These are phyloP conservation scores for Penicillium sp. DNA, from an alignment of 2,329 filamentous ascomycete species.

Conservation along the genomic window DNA sequence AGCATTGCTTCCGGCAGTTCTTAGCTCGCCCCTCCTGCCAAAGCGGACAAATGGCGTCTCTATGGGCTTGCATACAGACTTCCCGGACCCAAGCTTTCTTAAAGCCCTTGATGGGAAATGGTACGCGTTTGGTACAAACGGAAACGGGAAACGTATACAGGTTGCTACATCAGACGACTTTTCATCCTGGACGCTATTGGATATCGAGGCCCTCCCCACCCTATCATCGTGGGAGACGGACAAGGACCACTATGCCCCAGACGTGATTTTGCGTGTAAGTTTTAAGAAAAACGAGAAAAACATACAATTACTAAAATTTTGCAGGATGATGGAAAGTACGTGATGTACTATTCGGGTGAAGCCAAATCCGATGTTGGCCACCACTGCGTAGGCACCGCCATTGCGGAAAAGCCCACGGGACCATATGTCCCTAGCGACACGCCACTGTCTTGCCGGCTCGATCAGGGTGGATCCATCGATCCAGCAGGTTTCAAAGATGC, in stretches of 20 bases:
- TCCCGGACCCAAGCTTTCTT: conserved; percentile 49
- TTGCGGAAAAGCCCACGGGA: conserved; percentile 46
- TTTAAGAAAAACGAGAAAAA: background rate
- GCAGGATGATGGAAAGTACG: conserved; percentile 51
- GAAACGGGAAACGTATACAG: conserved; percentile 53
- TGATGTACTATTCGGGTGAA: conserved; percentile 60
- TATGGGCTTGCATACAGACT: conserved; percentile 37
- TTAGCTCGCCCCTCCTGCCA: conserved; percentile 21
- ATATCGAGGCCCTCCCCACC: conserved; percentile 56
- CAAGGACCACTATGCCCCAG: conserved; percentile 60
- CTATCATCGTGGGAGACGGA: conserved; percentile 55
- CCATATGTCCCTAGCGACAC: conserved; percentile 52
- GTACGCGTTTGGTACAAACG: conserved; percentile 60
- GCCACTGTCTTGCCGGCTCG: conserved; percentile 55
- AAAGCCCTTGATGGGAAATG: conserved; percentile 48
- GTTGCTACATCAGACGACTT: conserved; percentile 53
- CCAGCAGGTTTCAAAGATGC: conserved; percentile 58
- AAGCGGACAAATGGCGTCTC: conserved; percentile 18
- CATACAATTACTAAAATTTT: background rate
- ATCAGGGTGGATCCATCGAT: conserved; percentile 62
- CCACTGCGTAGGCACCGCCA: conserved; percentile 61
- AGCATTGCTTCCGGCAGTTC: conserved; percentile 10
- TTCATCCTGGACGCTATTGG: conserved; percentile 48
- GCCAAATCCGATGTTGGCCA: conserved; percentile 37
- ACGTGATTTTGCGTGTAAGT: conserved; percentile 52